Conservation (phyloP, 2,329 filamentous ascomycete species). For the Phaeomoniella chlamydospora region DNA sequence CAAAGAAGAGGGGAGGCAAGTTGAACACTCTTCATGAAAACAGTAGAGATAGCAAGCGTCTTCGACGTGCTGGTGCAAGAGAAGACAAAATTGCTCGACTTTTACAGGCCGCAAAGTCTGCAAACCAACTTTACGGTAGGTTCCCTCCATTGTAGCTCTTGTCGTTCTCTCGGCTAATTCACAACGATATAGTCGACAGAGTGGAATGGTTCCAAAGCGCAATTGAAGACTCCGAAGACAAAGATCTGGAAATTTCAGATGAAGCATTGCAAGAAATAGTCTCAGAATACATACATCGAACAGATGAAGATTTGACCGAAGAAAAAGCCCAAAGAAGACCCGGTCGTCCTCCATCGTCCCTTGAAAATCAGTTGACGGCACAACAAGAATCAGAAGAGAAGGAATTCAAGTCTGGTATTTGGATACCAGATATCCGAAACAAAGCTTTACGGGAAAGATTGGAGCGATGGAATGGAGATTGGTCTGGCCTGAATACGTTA, state of each 20-base stretch:
- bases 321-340: conserved; percentile 59
- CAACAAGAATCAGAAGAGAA: conserved; percentile 57
- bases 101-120: conserved; percentile 53
- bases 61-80: conserved; percentile 64
- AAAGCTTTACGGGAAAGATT: conserved; percentile 51
- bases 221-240: conserved; percentile 31
- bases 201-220: conserved; percentile 59
- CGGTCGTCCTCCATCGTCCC: conserved; percentile 62
- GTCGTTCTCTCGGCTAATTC: not conserved
- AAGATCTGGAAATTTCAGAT: conserved; percentile 31
- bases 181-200: conserved; percentile 41
- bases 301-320: conserved; percentile 31
- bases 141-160: conserved; percentile 4
- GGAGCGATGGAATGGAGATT: conserved; percentile 66
- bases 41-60: conserved; percentile 69
- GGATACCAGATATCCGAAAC: conserved; percentile 60
- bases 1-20: conserved; percentile 68
- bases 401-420: conserved; percentile 73
- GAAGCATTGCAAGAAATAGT: conserved; percentile 40
- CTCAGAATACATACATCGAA: conserved; percentile 21
- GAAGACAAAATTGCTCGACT: conserved; percentile 71
- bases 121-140: conserved; percentile 60
- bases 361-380: conserved; percentile 63
- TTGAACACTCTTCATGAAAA: conserved; percentile 70
- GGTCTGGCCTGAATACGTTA: conserved; percentile 63